Conservation (phyloP, 192 early-diverging fungal genomes). For the Coemansia javaensis region DNA sequence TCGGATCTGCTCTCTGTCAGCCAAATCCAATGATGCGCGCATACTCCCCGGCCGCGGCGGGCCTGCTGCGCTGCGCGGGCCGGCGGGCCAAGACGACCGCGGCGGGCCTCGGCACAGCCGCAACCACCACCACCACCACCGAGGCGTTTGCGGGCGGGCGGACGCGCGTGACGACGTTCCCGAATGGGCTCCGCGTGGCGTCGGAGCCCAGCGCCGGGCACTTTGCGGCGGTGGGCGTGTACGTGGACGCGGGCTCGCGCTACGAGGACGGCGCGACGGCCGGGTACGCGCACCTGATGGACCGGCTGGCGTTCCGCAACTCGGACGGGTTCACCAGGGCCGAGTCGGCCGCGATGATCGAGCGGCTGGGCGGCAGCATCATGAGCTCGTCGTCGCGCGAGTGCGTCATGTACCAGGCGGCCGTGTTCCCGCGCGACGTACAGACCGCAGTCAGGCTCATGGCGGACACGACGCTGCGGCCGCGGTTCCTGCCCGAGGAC, state of each 20-base stretch:
- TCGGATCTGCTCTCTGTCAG: too few species aligned
- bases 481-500: slow-evolving; percentile 68
- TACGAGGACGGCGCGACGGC: slow-evolving; percentile 67
- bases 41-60: too few species aligned
- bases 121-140: too few species aligned
- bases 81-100: slow-evolving; percentile 15
- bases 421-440: slow-evolving; percentile 83
- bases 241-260: slow-evolving; percentile 85
- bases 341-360: slow-evolving; percentile 70
- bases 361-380: slow-evolving; percentile 85
- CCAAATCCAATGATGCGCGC: too few species aligned
- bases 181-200: slow-evolving; percentile 86
- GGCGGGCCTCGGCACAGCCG: not conserved
- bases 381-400: slow-evolving; percentile 87
- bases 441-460: slow-evolving; percentile 66
- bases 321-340: slow-evolving; percentile 65
- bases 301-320: slow-evolving; percentile 91
- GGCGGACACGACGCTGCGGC: slow-evolving; percentile 75
- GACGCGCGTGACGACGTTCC: slow-evolving; percentile 67
- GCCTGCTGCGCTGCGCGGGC: not conserved
- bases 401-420: slow-evolving; percentile 92
- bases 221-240: slow-evolving; percentile 85
- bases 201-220: slow-evolving; percentile 80
- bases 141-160: slow-evolving; percentile 29
- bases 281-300: slow-evolving; percentile 81